A percentile compares a stretch with the other conserved stretches of the same genome.
These are phyloP conservation scores for Bonia amplexicaulis DNA, from an alignment of 176 grass and related monocot species.

Conservation along the genomic window DNA sequence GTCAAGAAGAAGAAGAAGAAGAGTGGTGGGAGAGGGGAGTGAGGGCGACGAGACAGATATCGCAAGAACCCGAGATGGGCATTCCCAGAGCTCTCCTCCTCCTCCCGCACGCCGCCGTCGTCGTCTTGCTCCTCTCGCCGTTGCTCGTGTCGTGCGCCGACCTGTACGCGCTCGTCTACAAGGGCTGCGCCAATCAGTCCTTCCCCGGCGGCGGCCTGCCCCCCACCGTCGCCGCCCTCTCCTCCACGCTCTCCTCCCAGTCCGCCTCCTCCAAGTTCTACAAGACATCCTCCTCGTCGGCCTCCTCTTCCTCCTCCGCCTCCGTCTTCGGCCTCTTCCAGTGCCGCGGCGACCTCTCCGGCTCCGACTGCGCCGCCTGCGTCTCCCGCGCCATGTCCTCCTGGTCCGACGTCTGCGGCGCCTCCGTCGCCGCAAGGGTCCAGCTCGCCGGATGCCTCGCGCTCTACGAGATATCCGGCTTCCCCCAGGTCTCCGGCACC, in stretches of 20 bases:
- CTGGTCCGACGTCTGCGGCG: conserved; percentile 64
- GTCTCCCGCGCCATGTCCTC: conserved; percentile 57
- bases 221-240: conserved; percentile 35
- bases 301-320: conserved; percentile 1
- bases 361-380: conserved; percentile 73
- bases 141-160: conserved; percentile 35
- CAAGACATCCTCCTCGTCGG: conserved; percentile 55
- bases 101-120: neutral
- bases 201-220: conserved; percentile 34
- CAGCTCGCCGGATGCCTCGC: conserved; percentile 86
- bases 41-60: conserved; percentile 23
- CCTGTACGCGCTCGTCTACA: conserved; percentile 78
- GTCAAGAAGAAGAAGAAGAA: neutral
- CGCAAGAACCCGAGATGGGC: conserved; percentile 42
- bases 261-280: conserved; percentile 73
- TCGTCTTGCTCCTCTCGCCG: conserved; percentile 3
- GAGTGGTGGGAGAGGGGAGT: neutral
- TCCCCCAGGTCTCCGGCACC: conserved; percentile 85
- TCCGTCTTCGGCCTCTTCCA: conserved; percentile 89
- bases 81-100: conserved; percentile 25
- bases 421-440: conserved; percentile 66
- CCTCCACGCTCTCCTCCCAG: conserved; percentile 50
- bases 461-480: conserved; percentile 76
- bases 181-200: conserved; percentile 92
- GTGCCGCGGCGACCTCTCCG: conserved; percentile 79